Percentiles rank a stretch among this genome's conserved stretches.
Evolutionary conservation across 2,329 filamentous ascomycete genomes (phyloP).

Genomic region (Colletotrichum musicola): DNA sequence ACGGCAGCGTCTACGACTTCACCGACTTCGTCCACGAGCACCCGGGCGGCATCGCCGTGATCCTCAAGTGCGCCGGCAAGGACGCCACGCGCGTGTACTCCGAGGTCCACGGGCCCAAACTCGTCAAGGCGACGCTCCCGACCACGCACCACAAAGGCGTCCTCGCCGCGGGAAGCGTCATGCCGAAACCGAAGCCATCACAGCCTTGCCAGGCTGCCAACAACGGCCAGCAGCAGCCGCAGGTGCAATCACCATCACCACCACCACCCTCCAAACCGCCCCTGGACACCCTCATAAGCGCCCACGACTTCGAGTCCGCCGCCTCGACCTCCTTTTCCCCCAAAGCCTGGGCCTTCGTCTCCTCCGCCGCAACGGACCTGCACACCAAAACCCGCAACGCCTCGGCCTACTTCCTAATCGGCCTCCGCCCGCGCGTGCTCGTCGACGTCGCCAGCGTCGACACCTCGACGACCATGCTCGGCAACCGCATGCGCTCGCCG

Average conservation of each 20-base stretch:
- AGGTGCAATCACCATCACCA: not conserved
- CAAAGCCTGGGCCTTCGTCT: conserved; percentile 79
- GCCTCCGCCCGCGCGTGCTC: conserved; percentile 70
- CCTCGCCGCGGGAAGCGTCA: conserved; percentile 44
- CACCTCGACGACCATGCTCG: conserved; percentile 67
- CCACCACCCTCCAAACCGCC: conserved; percentile 54
- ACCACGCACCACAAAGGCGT: conserved; percentile 61
- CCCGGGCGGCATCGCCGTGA: conserved; percentile 54
- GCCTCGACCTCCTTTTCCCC: conserved; percentile 67
- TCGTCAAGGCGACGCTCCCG: conserved; percentile 56
- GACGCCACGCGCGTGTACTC: conserved; percentile 67
- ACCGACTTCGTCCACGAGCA: conserved; percentile 69
- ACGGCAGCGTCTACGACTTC: conserved; percentile 75
- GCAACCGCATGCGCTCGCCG: conserved; percentile 63
- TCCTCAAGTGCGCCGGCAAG: conserved; percentile 63
- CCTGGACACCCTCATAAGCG: conserved; percentile 66
- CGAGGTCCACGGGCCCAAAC: conserved; percentile 61
- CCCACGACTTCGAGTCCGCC: conserved; percentile 71
- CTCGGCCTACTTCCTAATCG: conserved; percentile 66
- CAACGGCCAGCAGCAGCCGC: not conserved
- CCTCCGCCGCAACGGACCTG: conserved; percentile 73
- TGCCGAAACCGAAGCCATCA: conserved; percentile 22
- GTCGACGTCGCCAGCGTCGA: conserved; percentile 66
- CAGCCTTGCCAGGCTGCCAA: conserved; percentile 42
- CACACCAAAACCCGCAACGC: conserved; percentile 69